These are phyloP conservation scores for Sphaerostilbella broomeana DNA, from an alignment of 2,329 filamentous ascomycete genomes.

Conservation along the genomic window DNA sequence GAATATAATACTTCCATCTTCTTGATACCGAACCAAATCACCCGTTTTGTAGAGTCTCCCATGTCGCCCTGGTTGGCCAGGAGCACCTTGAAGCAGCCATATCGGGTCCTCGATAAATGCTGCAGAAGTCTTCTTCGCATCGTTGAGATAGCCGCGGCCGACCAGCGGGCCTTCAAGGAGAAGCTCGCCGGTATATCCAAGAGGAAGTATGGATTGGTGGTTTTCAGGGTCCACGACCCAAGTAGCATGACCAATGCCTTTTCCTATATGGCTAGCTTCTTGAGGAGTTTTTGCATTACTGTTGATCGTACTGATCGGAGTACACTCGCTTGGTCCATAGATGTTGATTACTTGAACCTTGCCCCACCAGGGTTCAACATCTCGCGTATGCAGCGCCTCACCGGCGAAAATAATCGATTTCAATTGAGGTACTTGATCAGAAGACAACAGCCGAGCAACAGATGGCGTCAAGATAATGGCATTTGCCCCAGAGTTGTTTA, in stretches of 20 bases:
- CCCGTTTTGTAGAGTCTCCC: conserved; percentile 18
- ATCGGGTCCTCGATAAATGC: not conserved
- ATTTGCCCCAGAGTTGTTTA: not conserved
- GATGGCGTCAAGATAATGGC: not conserved
- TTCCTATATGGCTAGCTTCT: conserved; percentile 5
- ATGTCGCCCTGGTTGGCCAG: too few relatives aligned
- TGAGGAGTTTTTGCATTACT: not conserved
- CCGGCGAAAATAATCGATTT: not conserved
- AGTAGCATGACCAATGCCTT: conserved; percentile 7
- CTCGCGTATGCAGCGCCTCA: not conserved
- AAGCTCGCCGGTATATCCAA: conserved; percentile 22
- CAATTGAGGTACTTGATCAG: not conserved
- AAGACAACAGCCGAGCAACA: not conserved
- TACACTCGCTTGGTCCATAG: conserved; percentile 15
- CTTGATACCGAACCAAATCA: conserved; percentile 26
- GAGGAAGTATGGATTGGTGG: conserved; percentile 17
- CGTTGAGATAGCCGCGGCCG: conserved; percentile 17
- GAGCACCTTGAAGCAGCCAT: too few relatives aligned
- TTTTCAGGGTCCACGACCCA: conserved; percentile 22
- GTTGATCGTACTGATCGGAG: not conserved
- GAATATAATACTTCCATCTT: conserved; percentile 16
- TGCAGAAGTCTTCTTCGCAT: not conserved
- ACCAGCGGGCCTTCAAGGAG: conserved; percentile 23
- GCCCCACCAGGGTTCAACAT: not conserved
- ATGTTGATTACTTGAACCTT: conserved; percentile 1